These are phyloP conservation scores for Pythium coloratum DNA, from an alignment of 352 stramenopile species.

Conservation along the genomic window DNA sequence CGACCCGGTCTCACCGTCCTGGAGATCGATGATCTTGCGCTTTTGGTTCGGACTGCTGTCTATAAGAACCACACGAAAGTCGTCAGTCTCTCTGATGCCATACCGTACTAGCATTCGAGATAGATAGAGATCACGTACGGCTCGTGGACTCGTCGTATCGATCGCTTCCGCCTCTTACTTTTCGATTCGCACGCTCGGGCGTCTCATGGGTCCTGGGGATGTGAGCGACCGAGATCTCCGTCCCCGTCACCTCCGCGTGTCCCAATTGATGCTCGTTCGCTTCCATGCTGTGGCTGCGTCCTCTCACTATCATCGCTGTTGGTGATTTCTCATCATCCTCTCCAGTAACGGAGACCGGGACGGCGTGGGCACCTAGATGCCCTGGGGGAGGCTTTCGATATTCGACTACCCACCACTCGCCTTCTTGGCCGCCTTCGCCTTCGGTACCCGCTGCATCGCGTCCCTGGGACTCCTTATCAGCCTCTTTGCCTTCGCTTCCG, in stretches of 20 bases:
- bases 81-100: too few species aligned
- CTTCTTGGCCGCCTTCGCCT: background rate
- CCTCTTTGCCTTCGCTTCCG: background rate
- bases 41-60: conserved; percentile 70
- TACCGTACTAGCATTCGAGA: too few species aligned
- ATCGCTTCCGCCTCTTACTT: conserved; percentile 28
- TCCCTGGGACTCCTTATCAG: background rate
- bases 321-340: conserved; percentile 12
- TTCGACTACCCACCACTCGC: conserved; percentile 33
- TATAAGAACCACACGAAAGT: conserved; percentile 1
- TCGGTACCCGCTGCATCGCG: background rate
- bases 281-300: conserved; percentile 8
- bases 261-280: conserved; percentile 3
- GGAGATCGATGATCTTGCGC: conserved; percentile 59
- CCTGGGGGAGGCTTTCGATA: conserved; percentile 30
- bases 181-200: conserved; percentile 42
- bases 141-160: conserved; percentile 26
- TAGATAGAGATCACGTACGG: conserved; percentile 19
- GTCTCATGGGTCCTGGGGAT: conserved; percentile 34
- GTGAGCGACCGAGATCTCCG: background rate
- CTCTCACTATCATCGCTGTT: background rate
- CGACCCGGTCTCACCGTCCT: conserved; percentile 36
- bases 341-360: conserved; percentile 3
- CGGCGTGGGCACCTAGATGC: conserved; percentile 28
- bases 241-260: conserved; percentile 9